These are phyloP conservation scores for Thuidium tamariscinum DNA, from an alignment of 225 moss, liverwort and hornwort genomes.

Conservation along the genomic window DNA sequence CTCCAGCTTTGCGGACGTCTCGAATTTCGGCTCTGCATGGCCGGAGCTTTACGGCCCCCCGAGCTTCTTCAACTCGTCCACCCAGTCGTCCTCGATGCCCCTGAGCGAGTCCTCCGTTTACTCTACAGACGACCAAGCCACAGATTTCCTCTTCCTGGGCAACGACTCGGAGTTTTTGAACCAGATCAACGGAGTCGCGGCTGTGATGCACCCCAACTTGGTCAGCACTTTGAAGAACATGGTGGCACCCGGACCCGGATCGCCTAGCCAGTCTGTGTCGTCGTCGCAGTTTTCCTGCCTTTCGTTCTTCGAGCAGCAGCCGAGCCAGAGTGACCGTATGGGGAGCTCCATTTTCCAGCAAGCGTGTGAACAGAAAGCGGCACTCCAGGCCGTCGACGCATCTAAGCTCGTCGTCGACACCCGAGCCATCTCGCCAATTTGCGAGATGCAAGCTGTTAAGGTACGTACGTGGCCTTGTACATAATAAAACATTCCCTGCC, in stretches of 20 bases:
- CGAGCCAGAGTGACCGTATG: neutral
- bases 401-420: neutral
- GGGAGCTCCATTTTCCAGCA: neutral
- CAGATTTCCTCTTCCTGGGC: neutral
- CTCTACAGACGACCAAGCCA: neutral
- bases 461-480: neutral
- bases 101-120: neutral
- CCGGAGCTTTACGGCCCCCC: neutral
- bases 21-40: slow-evolving; percentile 1
- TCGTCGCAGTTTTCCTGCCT: neutral
- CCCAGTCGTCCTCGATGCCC: neutral
- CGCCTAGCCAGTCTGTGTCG: neutral
- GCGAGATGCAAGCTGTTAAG: slow-evolving; percentile 1
- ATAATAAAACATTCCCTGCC: neutral
- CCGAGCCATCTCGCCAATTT: neutral
- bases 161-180: slow-evolving; percentile 16
- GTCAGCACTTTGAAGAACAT: slow-evolving; percentile 54
- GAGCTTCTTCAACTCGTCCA: slow-evolving; percentile 3
- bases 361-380: neutral
- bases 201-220: slow-evolving; percentile 75
- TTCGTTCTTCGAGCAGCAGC: slow-evolving; percentile 6
- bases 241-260: slow-evolving; percentile 25
- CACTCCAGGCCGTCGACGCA: neutral
- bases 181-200: slow-evolving; percentile 15
- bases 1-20: neutral